Evolutionary conservation across 805 yeast genomes (phyloP).

Genomic region (Schwanniomyces vanrijiae): DNA sequence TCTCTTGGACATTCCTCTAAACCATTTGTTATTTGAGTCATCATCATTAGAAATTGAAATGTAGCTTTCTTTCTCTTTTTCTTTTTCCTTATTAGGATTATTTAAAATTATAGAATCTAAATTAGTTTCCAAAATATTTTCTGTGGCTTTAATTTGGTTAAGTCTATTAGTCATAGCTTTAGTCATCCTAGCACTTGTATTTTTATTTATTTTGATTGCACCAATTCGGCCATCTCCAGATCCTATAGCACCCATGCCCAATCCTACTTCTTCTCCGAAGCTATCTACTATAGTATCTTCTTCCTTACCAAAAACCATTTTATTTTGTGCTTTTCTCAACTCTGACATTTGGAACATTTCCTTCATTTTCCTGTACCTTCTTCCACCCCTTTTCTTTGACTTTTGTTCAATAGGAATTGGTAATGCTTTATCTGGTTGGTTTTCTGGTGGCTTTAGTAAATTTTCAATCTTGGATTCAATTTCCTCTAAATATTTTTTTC

Average conservation of each 20-base stretch:
- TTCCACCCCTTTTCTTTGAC: constrained; percentile 86
- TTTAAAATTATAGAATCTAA: constrained; percentile 15
- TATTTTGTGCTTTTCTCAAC: constrained; percentile 77
- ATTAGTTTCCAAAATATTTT: constrained; percentile 10
- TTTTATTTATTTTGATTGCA: constrained; percentile 36
- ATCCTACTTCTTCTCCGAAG: constrained; percentile 78
- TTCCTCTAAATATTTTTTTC: constrained; percentile 59
- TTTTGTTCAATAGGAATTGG: constrained; percentile 73
- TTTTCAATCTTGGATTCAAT: constrained; percentile 66
- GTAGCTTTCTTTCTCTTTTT: not conserved
- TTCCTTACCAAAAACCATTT: constrained; percentile 76
- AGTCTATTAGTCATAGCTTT: constrained; percentile 59
- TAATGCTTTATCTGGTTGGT: constrained; percentile 57
- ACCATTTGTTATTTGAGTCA: constrained; percentile 14
- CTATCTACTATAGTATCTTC: constrained; percentile 64
- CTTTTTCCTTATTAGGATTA: constrained; percentile 2
- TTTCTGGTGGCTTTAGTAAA: constrained; percentile 74
- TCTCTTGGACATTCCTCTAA: constrained; percentile 19
- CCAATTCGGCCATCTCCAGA: constrained; percentile 12
- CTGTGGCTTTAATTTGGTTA: constrained; percentile 1
- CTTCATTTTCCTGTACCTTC: constrained; percentile 73
- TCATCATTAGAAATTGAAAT: not conserved
- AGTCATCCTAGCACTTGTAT: constrained; percentile 58
- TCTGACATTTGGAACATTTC: constrained; percentile 82
- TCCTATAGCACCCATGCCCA: constrained; percentile 62